Evolutionary conservation across 148 eudicot species (phyloP), one percentile per base, ranked within the genome.

Genomic region (Bassia scoparia): DNA sequence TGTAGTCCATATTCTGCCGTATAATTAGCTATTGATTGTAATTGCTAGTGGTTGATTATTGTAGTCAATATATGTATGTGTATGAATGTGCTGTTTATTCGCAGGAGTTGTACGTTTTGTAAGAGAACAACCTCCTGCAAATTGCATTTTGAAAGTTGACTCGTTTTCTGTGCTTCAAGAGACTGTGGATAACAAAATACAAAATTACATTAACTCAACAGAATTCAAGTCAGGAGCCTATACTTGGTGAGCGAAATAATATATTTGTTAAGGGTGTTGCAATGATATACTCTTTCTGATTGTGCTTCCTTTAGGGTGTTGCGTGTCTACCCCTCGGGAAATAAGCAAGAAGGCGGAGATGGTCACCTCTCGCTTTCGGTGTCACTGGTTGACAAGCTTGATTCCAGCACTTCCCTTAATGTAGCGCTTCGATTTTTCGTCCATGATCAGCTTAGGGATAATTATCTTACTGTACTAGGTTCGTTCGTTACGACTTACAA

Each of bases 391-490:
- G 67, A 72, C n/a, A 72, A 78, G 1, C 65, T 77, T 5, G 11
- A n/a, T n/a, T 0, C 23, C 53, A 21, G 60, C 3, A 46, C 0
- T 26, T 31, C 16, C 29, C 56, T 72, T 43, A 46, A 65, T 11
- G 76, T 17, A 0, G 27, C 37, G 1, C 44, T 78, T 49, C 27
- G 67, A 59, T 56, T 72, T 49, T 72, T 72, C 21, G 15, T 78
- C 7, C 72, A 78, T 43, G 76, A 78, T 58, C 81, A 78, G 2
- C 66, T 21, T 20, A 35, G 49, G 20, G 80, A 77, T 24, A 64
- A 44, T 20, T 77, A 77, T 54, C 59, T 77, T 0, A 2, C 44
- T 2, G 37, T 59, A 24, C 43, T 55, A 59, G 54, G 73, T 68
- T 15, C 1, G 17, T 5, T 30, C 2, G 23, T 21, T 11, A 20